Evolutionary conservation across 2,329 filamentous ascomycete genomes (phyloP), one percentile per base, ranked within the genome.

Genomic region (Fusarium devonianum): DNA sequence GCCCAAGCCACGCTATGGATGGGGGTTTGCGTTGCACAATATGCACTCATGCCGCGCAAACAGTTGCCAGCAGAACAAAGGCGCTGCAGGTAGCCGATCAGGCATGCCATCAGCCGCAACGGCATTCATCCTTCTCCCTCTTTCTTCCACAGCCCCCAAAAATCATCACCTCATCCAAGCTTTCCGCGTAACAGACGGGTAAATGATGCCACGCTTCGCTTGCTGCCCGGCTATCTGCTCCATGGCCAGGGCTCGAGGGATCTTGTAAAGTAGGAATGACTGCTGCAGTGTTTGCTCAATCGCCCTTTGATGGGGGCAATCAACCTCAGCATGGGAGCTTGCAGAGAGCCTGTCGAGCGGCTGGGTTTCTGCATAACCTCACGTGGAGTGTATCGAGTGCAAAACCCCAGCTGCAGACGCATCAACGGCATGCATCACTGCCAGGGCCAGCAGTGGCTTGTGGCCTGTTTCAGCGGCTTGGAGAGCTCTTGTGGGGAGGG

Each of bases 391-490:
- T 26, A 21, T 40, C 14, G n/a, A 40, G 26, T 17, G 18, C n/a
- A n/a, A n/a, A n/a, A n/a, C n/a, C n/a, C n/a, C n/a, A n/a, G n/a
- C 16, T 29, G 37, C 35, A 49, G 28, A 43, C 22, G 46, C 43
- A 54, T 48, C 45, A 50, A 50, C 58, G 57, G 61, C 50, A 50
- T 43, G 43, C 36, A 60, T 56, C 50, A 35, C 22, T 19, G 40
- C 43, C 34, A 37, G 37, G 49, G 34, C 38, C 37, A 26, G 14
- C 18, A 19, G 25, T 41, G 22, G 44, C 22, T 35, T 38, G 40
- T 60, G 57, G 57, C 40, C 41, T 59, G 57, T 60, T 55, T 36
- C 32, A 43, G 36, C 32, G 12, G 21, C 14, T 7, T 10, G 9
- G 13, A 21, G 6, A 17, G 7, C 3, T 32, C 25, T 43, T 21